These are phyloP conservation scores for Hymenoscyphus linearis DNA, from an alignment of 2,329 filamentous ascomycete genomes.

Conservation along the genomic window DNA sequence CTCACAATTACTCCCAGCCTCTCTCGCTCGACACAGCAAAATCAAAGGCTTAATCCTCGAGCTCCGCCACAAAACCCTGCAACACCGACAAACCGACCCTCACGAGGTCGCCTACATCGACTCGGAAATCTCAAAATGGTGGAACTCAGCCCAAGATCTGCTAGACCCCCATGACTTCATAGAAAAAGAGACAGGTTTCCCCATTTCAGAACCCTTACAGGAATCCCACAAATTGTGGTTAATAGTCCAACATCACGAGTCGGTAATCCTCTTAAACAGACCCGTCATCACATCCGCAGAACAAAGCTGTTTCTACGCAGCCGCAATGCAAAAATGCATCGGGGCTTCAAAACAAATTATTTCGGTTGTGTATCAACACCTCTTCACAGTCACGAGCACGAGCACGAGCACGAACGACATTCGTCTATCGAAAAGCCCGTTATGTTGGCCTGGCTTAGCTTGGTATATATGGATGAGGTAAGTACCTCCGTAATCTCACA, in stretches of 20 bases:
- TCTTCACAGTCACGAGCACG: background rate
- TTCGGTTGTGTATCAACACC: constrained; percentile 30
- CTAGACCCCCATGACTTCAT: background rate
- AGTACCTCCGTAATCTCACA: too few species aligned
- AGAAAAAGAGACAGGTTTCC: background rate
- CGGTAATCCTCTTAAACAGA: background rate
- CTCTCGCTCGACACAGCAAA: background rate
- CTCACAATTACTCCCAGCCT: background rate
- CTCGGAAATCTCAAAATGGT: background rate
- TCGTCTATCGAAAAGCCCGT: constrained; percentile 14
- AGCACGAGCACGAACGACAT: background rate
- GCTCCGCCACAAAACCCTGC: background rate
- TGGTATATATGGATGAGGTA: constrained; percentile 44
- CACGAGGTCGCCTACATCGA: background rate
- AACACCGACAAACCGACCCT: background rate
- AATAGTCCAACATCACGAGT: background rate
- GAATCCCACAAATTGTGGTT: background rate
- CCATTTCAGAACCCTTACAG: background rate
- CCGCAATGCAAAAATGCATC: constrained; percentile 42
- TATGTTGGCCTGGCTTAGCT: constrained; percentile 43
- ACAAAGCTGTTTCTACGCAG: constrained; percentile 36
- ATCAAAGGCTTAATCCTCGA: background rate
- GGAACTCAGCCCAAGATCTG: background rate
- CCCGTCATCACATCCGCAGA: constrained; percentile 32
- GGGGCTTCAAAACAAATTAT: constrained; percentile 40